Conservation (phyloP, 2,329 filamentous ascomycete species). For the Bipolaris zeicola region DNA sequence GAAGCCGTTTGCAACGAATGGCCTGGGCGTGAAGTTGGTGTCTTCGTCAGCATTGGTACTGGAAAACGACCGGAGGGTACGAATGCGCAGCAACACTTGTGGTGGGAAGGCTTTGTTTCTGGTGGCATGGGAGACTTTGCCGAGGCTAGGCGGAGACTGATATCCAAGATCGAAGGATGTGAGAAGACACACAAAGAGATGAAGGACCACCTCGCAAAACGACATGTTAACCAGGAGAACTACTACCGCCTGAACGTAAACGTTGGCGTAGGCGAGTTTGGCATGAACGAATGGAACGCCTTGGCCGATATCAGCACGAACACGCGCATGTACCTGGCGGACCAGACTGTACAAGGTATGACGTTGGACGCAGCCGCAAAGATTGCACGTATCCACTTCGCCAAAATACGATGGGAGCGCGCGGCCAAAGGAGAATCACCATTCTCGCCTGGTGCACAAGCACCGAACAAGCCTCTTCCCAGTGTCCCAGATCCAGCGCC, state of each 20-base stretch:
- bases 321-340: slow-evolving; percentile 81
- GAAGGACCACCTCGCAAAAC: slow-evolving; percentile 77
- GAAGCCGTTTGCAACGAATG: slow-evolving; percentile 93
- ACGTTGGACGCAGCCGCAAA: slow-evolving; percentile 78
- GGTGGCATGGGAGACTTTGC: slow-evolving; percentile 81
- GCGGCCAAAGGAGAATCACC: slow-evolving; percentile 44
- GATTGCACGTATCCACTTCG: slow-evolving; percentile 80
- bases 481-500: slow-evolving; percentile 50
- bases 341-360: slow-evolving; percentile 75
- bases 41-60: slow-evolving; percentile 93
- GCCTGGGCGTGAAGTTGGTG: slow-evolving; percentile 89
- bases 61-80: slow-evolving; percentile 79
- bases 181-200: slow-evolving; percentile 89
- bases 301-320: slow-evolving; percentile 94
- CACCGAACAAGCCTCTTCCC: slow-evolving; percentile 44
- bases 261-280: slow-evolving; percentile 93
- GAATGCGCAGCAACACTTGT: slow-evolving; percentile 71
- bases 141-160: slow-evolving; percentile 82
- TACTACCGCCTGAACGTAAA: slow-evolving; percentile 98
- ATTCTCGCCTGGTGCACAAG: slow-evolving; percentile 25
- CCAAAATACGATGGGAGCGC: slow-evolving; percentile 70
- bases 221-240: slow-evolving; percentile 82
- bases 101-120: slow-evolving; percentile 87
- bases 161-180: slow-evolving; percentile 93
- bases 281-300: slow-evolving; percentile 97